Evolutionary conservation across 1,139 yeast species (phyloP), one percentile per base, ranked within the genome.

Genomic region (Nadsonia commutata): DNA sequence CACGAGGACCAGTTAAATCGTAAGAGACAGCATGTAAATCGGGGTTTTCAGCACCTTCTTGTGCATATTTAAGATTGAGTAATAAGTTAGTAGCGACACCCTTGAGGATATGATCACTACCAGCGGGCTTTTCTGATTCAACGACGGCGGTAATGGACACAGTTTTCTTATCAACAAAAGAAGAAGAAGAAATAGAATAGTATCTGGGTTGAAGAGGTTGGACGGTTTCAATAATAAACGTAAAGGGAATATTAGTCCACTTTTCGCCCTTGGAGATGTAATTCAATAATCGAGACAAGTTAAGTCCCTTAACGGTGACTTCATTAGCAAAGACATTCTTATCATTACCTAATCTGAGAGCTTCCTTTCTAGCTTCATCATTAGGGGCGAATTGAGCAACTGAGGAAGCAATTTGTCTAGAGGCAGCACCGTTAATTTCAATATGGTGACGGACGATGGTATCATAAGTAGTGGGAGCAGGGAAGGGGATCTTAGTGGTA

Each of bases 31-130:
- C 60, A 31, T 50, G 46, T 11, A 54, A 50, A 45, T 68, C 64
- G 7, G 58, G 46, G 18, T 58, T 50, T 31, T 46, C 46, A n/a
- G 49, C 46, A 36, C 73, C 71, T 53, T 79, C 76, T 59, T 78
- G 78, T n/a, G 67, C 67, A 43, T 76, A 60, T 59, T 82, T 78
- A 49, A 86, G 71, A 57, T 85, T 72, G 57, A 81, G 76, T 53
- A 90, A 71, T 60, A 88, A 74, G 64, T 90, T 90, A 19, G 98
- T 90, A 23, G 94, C 79, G 36, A 90, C 96, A 58, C 98, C 98
- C 40, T 83, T 74, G 40, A 82, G 72, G 31, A 63, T 68, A 46
- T 66, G 73, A 48, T 70, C 71, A 39, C 62, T 51, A 20, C 57
- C 60, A 8, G 51, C 51, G 21, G 64, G 61, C 43, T 62, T 56